phyloP scores from a whole-genome alignment of 2,329 filamentous ascomycete species.

The Pseudogymnoascus sp. region DNA sequence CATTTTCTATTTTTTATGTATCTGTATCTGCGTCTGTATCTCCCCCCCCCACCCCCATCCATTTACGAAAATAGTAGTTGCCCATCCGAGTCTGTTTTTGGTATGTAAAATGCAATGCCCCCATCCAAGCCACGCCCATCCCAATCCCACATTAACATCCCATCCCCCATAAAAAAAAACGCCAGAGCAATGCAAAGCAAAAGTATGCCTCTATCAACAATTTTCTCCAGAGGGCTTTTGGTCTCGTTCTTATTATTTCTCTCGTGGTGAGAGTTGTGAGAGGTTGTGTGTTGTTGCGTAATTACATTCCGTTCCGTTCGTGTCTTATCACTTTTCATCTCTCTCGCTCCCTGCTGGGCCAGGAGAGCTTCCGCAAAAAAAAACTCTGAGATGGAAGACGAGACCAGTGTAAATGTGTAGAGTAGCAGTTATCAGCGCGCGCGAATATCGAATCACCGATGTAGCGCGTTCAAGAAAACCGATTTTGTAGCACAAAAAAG shows the following conservation, averaged over 20 bases:
- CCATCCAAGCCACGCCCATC: not conserved
- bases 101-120: conserved; percentile 2
- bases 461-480: not conserved
- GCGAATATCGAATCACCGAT: conserved; percentile 8
- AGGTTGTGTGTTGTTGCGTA: not conserved
- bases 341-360: not conserved
- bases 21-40: not conserved
- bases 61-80: conserved; percentile 1
- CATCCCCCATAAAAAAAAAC: not conserved
- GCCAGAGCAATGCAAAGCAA: not conserved
- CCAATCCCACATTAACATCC: not conserved
- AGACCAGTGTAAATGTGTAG: not conserved
- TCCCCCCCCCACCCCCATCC: not conserved
- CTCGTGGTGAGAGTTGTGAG: not conserved
- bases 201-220: not conserved
- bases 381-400: not conserved
- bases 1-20: conserved; percentile 5
- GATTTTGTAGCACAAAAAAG: not conserved
- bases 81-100: not conserved
- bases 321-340: too few species aligned
- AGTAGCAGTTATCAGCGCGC: not conserved
- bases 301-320: not conserved
- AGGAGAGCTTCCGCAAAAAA: not conserved
- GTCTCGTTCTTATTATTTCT: not conserved
- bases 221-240: not conserved